These are phyloP conservation scores for Mariannaea elegans DNA, from an alignment of 2,329 filamentous ascomycete species.

Conservation along the genomic window DNA sequence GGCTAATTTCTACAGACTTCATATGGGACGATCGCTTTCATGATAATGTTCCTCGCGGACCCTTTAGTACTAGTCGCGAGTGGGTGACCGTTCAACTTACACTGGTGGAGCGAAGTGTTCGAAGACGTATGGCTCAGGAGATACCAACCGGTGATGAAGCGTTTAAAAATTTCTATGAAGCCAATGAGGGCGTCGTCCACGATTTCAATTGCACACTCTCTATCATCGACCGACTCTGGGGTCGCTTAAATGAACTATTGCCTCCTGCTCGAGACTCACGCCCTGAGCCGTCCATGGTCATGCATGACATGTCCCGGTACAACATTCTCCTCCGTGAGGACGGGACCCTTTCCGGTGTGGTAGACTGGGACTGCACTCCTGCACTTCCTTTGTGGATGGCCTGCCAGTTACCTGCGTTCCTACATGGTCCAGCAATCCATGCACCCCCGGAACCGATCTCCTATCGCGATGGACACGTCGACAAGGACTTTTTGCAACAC, in stretches of 20 bases:
- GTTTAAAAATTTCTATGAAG: background rate
- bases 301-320: background rate
- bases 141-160: background rate
- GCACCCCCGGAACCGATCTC: background rate
- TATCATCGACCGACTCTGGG: background rate
- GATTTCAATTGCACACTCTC: background rate
- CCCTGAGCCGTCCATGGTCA: background rate
- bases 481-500: background rate
- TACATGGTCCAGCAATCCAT: background rate
- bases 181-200: background rate
- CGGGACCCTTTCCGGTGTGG: background rate
- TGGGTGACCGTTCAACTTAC: background rate
- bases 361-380: background rate
- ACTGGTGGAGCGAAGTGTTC: background rate
- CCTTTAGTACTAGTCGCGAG: background rate
- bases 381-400: background rate
- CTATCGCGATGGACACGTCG: background rate
- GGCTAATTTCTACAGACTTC: background rate
- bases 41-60: background rate
- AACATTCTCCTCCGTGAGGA: background rate
- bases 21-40: background rate
- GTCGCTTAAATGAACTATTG: background rate
- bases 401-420: background rate
- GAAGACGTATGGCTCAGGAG: background rate
- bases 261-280: background rate